Base-by-base conservation (phyloP, 2,329 filamentous ascomycete genomes). In the Venturia aucupariae region DNA sequence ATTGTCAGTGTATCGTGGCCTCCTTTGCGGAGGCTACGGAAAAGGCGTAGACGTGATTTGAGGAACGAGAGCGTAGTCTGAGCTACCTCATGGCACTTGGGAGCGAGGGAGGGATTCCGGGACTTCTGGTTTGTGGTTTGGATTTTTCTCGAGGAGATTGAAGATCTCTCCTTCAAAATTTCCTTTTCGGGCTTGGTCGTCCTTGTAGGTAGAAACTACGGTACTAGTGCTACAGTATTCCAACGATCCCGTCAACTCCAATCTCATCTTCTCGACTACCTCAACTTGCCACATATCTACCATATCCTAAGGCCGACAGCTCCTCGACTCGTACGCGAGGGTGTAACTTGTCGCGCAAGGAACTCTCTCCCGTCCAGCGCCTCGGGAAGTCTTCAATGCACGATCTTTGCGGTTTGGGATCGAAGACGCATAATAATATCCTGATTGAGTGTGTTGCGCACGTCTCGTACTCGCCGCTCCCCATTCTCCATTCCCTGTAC, bases 1-100 rank as follows among this genome's bases (percentile, higher is more conserved):
- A 77, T 76, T 27, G 64, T 66, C 66, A 22, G 8, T 24, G 27
- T 38, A 54, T 42, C 27, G 61, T 38, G 39, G 38, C 30, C 60
- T 51, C 44, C 39, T 32, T 54, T 13, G 24, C 32, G 57, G 57
- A 60, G 57, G n/a, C 38, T 41, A 24, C 27, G 42, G 61, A 39
- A 35, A 10, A 62, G 39, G 61, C 22, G 42, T n/a, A 24, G 46
- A 54, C 24, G 41, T 17, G 44, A 51, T 35, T 38, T 24, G 61
- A 62, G 35, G 42, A 32, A n/a, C 7, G 24, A 13, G 22, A 39
- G 6, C 17, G 22, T 42, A n/a, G 22, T 22, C 17, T 24, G 38
- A 11, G 32, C 41, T 42, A 60, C 32, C 35, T 60, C 59, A 60
- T 60, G 59, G 59, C 10, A 1, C 7, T 44, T 42, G 27, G 22